phyloP scores from a whole-genome alignment of 768 basidiomycete genomes.

The Collybia nuda region DNA sequence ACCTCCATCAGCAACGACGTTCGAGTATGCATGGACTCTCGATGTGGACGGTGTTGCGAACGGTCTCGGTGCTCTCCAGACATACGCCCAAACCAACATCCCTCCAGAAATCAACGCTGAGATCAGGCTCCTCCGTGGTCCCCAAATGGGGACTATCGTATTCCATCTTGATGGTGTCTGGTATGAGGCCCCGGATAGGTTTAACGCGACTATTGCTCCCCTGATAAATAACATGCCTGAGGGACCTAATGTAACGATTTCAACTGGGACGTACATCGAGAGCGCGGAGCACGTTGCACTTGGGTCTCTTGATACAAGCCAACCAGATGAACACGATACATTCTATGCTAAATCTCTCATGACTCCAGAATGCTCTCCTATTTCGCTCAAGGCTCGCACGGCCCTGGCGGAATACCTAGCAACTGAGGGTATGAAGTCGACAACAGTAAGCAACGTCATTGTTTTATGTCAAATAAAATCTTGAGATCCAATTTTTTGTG shows the following conservation, averaged over 20 bases:
- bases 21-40: constrained; percentile 35
- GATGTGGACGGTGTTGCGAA: constrained; percentile 25
- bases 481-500: no score
- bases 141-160: constrained; percentile 21
- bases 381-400: constrained; percentile 26
- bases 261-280: constrained; percentile 16
- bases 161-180: constrained; percentile 29
- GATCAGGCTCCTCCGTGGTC: constrained; percentile 22
- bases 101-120: constrained; percentile 34
- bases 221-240: constrained; percentile 12
- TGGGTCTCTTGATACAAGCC: constrained; percentile 18
- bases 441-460: constrained; percentile 27
- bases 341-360: constrained; percentile 34
- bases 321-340: constrained; percentile 23
- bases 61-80: constrained; percentile 32
- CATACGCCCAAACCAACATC: constrained; percentile 29
- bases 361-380: constrained; percentile 26
- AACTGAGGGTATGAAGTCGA: constrained; percentile 26
- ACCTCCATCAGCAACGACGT: constrained; percentile 16
- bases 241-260: not conserved
- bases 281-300: constrained; percentile 10
- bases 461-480: no score
- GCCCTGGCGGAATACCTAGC: constrained; percentile 34
- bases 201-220: constrained; percentile 12
- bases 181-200: constrained; percentile 10